Evolutionary conservation across 768 basidiomycete genomes (phyloP).

Genomic region (Cystobasidiopsis lactophilus): DNA sequence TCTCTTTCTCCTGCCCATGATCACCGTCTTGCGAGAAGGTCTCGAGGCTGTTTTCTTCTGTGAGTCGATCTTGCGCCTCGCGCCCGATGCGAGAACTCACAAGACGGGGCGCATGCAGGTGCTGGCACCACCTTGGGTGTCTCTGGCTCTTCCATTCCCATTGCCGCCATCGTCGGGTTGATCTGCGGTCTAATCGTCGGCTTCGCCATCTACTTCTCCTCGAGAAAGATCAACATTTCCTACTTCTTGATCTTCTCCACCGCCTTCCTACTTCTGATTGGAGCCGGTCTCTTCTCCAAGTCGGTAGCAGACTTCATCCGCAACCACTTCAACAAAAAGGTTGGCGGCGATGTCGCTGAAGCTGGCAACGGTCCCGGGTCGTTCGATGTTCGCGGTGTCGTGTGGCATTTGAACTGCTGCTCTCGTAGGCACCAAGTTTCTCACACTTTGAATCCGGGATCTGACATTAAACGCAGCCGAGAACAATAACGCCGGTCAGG

Average conservation of each 20-base stretch:
- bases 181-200: conserved; percentile 54
- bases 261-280: conserved; percentile 74
- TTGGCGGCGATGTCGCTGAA: conserved; percentile 44
- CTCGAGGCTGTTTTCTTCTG: conserved; percentile 80
- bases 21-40: conserved; percentile 86
- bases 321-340: conserved; percentile 34
- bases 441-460: conserved; percentile 18
- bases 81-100: background rate
- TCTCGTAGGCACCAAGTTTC: conserved; percentile 34
- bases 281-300: conserved; percentile 74
- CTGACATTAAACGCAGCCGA: conserved; percentile 34
- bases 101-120: too few relatives aligned
- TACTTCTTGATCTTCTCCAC: conserved; percentile 66
- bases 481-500: conserved; percentile 31
- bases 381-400: conserved; percentile 22
- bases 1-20: conserved; percentile 66
- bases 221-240: background rate
- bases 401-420: conserved; percentile 24
- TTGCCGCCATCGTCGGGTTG: conserved; percentile 69
- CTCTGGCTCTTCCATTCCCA: conserved; percentile 61
- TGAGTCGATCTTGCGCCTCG: conserved; percentile 51
- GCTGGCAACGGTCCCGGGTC: conserved; percentile 51
- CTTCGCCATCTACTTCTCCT: conserved; percentile 20
- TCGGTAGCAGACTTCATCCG: conserved; percentile 49
- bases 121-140: conserved; percentile 48